Percentiles rank a stretch among this genome's conserved stretches.
phyloP scores from a whole-genome alignment of 345 rosid genomes.

The Murraya paniculata region DNA sequence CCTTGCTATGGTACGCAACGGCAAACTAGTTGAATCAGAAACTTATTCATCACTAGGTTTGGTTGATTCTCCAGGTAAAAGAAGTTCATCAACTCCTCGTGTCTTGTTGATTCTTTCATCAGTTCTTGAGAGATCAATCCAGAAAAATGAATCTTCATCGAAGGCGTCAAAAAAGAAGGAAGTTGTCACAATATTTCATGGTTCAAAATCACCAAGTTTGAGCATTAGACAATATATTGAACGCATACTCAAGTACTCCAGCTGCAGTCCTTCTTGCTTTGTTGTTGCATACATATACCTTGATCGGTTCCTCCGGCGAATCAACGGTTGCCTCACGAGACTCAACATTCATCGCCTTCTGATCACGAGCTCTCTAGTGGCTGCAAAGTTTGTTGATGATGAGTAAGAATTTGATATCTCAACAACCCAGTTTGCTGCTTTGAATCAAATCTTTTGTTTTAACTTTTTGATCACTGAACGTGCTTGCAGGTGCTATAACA shows the following conservation, averaged over 20 bases:
- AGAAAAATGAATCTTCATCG: constrained; percentile 18
- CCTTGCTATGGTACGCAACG: not conserved
- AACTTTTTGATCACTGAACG: not conserved
- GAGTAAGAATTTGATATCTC: constrained; percentile 22
- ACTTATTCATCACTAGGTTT: constrained; percentile 25
- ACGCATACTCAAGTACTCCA: constrained; percentile 40
- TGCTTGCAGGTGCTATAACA: constrained; percentile 35
- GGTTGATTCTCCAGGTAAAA: constrained; percentile 4
- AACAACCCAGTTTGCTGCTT: not conserved
- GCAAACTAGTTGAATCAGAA: constrained; percentile 19
- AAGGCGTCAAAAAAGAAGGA: constrained; percentile 22
- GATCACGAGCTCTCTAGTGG: constrained; percentile 42
- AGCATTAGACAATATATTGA: constrained; percentile 40
- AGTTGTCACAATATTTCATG: constrained; percentile 38
- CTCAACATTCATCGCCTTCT: constrained; percentile 43
- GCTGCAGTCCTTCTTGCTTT: constrained; percentile 42
- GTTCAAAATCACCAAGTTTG: constrained; percentile 36
- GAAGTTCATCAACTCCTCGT: constrained; percentile 22
- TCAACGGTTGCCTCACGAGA: constrained; percentile 15
- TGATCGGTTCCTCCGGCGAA: constrained; percentile 26
- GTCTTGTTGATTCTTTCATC: constrained; percentile 25
- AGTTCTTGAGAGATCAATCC: constrained; percentile 33
- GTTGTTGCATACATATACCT: constrained; percentile 41
- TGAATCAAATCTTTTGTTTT: not conserved
- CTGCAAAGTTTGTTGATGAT: constrained; percentile 39